Evolutionary conservation across 73 alveolate genomes (phyloP).

Genomic region (Paramecium sonneborni): DNA sequence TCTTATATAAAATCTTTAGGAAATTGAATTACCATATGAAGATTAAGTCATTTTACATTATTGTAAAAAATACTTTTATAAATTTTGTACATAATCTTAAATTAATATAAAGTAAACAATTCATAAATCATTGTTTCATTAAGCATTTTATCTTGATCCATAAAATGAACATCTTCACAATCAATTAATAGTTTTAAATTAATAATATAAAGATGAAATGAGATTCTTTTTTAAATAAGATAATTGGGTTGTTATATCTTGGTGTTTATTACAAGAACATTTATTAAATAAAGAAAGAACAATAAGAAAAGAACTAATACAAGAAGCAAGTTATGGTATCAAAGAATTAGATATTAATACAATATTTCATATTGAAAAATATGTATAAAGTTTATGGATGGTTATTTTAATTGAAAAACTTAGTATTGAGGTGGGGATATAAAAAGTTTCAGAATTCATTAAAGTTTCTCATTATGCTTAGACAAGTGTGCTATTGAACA

Average conservation of each 20-base stretch:
- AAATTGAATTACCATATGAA: background rate
- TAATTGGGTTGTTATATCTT: background rate
- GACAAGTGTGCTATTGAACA: background rate
- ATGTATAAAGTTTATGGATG: constrained; percentile 39
- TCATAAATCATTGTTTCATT: constrained; percentile 7
- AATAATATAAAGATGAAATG: background rate
- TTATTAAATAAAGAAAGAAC: background rate
- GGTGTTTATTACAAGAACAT: background rate
- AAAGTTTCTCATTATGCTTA: background rate
- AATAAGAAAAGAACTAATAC: background rate
- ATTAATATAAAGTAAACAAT: background rate
- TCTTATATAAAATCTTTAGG: background rate
- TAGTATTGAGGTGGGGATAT: background rate
- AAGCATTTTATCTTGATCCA: constrained; percentile 42
- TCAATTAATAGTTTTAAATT: background rate
- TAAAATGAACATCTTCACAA: constrained; percentile 15
- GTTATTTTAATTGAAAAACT: background rate
- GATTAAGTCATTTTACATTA: background rate
- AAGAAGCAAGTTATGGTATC: background rate
- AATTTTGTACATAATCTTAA: background rate
- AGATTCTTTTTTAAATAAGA: constrained; percentile 35
- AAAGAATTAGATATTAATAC: constrained; percentile 26
- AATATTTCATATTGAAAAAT: background rate
- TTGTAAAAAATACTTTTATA: background rate
- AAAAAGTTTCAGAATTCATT: background rate